Evolutionary conservation across 148 eudicot genomes (phyloP), one percentile per base, ranked within the genome.

Genomic region (Amaranthus hypochondriacus): DNA sequence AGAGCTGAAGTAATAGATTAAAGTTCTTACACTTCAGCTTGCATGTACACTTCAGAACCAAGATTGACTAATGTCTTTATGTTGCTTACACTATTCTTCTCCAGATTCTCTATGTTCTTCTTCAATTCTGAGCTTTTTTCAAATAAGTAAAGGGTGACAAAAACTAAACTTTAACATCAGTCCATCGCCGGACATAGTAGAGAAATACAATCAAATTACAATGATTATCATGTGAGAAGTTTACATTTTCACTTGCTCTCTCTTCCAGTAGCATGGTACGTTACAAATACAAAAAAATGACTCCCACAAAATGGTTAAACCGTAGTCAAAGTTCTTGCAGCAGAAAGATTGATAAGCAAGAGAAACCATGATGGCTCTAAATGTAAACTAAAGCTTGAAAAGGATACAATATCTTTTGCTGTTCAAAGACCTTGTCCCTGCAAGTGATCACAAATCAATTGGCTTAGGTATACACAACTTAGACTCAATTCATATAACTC

Each of bases 391-490:
- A 14, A 68, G 15, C 11, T 56, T 44, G n/a, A 52, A 54, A 86
- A 93, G 97, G 95, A 93, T 93, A 91, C 95, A 85, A 91, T 49
- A 82, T 87, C 88, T 93, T 89, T 79, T 93, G 97, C 61, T 86
- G 90, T 80, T 88, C 92, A 66, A 93, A 89, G 70, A 91, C 80
- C 84, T 93, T 93, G 82, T 93, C 98, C 95, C 98, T 93, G 97
- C 81, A 88, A 82, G 49, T n/a, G 74, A 48, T 14, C n/a, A 21
- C 2, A 15, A 55, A 69, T 18, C 1, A 39, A 55, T 49, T 55
- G 14, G 66, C 50, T 46, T n/a, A 18, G 50, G 62, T 18, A 44
- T 14, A 49, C 66, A 66, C 57, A 71, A 7, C 10, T 10, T 42
- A 4, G 13, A 28, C n/a, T 10, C 44, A 21, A 28, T 28, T 28